Conservation (phyloP, 2,329 filamentous ascomycete genomes). For the Bipolaris bicolor region DNA sequence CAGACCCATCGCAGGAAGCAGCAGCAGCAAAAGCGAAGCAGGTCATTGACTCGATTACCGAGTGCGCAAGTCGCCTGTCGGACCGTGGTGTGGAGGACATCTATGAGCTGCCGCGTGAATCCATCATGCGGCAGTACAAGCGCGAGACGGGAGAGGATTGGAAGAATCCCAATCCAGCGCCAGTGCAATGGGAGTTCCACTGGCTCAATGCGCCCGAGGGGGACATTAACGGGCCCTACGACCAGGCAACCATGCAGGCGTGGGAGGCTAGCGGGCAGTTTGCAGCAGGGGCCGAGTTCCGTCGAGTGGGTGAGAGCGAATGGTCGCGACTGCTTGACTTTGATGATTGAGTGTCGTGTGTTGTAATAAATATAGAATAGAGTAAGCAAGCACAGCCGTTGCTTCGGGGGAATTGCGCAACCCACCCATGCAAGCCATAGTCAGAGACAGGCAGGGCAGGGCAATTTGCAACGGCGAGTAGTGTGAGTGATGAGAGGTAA, state of each 20-base stretch:
- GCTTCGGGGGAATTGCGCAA: not conserved
- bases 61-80: slow-evolving; percentile 85
- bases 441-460: not conserved
- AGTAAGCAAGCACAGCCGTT: slow-evolving; percentile 1
- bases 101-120: slow-evolving; percentile 86
- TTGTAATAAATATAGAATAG: not conserved
- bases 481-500: not conserved
- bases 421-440: not conserved
- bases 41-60: slow-evolving; percentile 82
- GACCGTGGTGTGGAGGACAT: slow-evolving; percentile 85
- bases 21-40: slow-evolving; percentile 73
- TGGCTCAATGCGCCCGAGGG: slow-evolving; percentile 90
- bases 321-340: slow-evolving; percentile 54
- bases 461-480: not conserved
- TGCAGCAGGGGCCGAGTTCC: slow-evolving; percentile 76
- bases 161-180: slow-evolving; percentile 60
- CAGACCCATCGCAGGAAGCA: slow-evolving; percentile 64
- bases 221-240: slow-evolving; percentile 83
- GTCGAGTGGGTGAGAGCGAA: slow-evolving; percentile 49
- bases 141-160: slow-evolving; percentile 88
- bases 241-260: slow-evolving; percentile 81
- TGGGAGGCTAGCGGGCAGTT: slow-evolving; percentile 96
- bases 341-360: slow-evolving; percentile 27
- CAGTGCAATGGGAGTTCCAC: slow-evolving; percentile 80
- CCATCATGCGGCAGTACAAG: slow-evolving; percentile 80